These are phyloP conservation scores for Porphyrellus cyaneotinctus DNA, from an alignment of 768 basidiomycete species.

Conservation along the genomic window DNA sequence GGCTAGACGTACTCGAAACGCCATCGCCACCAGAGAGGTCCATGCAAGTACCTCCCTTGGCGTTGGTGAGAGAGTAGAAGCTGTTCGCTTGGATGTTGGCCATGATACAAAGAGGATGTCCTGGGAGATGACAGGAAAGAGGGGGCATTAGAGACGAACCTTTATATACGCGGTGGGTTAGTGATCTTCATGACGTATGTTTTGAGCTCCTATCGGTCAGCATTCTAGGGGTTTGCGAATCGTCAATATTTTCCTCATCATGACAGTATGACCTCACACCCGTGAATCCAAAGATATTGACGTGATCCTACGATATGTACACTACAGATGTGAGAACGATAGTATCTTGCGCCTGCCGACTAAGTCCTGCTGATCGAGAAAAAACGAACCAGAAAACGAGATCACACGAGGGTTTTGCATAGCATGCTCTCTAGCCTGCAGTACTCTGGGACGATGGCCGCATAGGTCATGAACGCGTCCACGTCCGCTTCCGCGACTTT, in stretches of 20 bases:
- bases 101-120: conserved; percentile 10
- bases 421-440: conserved; percentile 76
- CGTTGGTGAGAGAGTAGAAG: conserved; percentile 48
- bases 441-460: conserved; percentile 81
- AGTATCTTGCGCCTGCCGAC: not conserved
- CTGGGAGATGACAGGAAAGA: not conserved
- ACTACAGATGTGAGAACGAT: conserved; percentile 5
- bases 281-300: conserved; percentile 2
- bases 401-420: conserved; percentile 53
- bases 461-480: conserved; percentile 83
- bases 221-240: no score
- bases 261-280: no score
- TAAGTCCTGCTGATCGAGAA: not conserved
- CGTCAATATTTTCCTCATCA: no score
- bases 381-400: not conserved
- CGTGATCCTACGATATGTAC: conserved; percentile 15
- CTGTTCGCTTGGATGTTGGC: conserved; percentile 30
- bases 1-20: conserved; percentile 36
- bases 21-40: conserved; percentile 56
- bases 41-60: conserved; percentile 46
- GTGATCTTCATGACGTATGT: no score
- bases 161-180: no score
- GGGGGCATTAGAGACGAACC: not conserved
- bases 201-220: not conserved
- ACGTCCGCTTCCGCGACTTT: conserved; percentile 82